Evolutionary conservation across 768 basidiomycete species (phyloP).

Genomic region (Galerina marginata): DNA sequence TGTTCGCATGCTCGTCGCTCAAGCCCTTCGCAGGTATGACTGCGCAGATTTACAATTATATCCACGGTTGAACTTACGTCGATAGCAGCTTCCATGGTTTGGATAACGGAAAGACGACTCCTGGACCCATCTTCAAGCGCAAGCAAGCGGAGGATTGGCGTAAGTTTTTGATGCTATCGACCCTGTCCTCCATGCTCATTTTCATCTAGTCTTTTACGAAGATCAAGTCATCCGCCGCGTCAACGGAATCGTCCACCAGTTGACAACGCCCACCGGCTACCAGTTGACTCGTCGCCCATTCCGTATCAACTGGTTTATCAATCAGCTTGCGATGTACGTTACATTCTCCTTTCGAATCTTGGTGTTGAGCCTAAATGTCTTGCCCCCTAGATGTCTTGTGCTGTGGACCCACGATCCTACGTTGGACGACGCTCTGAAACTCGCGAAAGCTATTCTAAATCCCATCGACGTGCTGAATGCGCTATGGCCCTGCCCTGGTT

Average conservation of each 20-base stretch:
- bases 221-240: constrained; percentile 67
- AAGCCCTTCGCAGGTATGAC: constrained; percentile 67
- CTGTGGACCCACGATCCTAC: constrained; percentile 69
- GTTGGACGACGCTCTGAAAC: constrained; percentile 61
- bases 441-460: constrained; percentile 67
- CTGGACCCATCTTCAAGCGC: constrained; percentile 64
- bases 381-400: constrained; percentile 55
- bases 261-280: constrained; percentile 56
- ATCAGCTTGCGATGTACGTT: constrained; percentile 66
- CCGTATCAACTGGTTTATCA: constrained; percentile 73
- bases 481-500: constrained; percentile 67
- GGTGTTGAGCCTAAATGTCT: neutral
- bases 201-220: constrained; percentile 65
- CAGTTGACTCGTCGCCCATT: constrained; percentile 71
- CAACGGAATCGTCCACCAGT: constrained; percentile 55
- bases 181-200: neutral
- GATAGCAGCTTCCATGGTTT: constrained; percentile 52
- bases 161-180: constrained; percentile 42
- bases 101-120: constrained; percentile 41
- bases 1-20: constrained; percentile 67
- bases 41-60: neutral
- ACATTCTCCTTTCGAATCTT: neutral
- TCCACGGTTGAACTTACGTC: constrained; percentile 6
- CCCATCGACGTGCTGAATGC: constrained; percentile 71
- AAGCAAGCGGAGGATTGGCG: constrained; percentile 82